Evolutionary conservation across 2,329 filamentous ascomycete genomes (phyloP).

Genomic region (Arthrobotrys musiformis): DNA sequence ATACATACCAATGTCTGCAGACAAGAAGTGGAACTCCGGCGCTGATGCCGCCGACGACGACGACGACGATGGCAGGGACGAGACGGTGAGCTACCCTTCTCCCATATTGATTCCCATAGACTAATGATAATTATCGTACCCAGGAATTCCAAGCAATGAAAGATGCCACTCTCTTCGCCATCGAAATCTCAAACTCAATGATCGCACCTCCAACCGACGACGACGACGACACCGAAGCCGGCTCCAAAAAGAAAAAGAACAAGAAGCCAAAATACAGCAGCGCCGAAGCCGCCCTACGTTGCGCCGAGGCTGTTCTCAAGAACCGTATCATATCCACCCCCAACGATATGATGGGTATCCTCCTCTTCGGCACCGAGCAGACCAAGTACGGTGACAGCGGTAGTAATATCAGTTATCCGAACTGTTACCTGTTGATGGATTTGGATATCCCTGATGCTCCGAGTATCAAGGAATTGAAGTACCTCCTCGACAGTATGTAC

Average conservation of each 20-base stretch:
- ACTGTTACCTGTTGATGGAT: constrained; percentile 91
- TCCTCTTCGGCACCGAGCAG: constrained; percentile 89
- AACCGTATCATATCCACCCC: constrained; percentile 97
- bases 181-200: constrained; percentile 91
- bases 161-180: constrained; percentile 97
- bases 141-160: constrained; percentile 93
- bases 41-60: constrained; percentile 70
- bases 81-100: constrained; percentile 67
- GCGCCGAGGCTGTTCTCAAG: constrained; percentile 94
- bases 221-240: constrained; percentile 61
- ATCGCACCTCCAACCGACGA: constrained; percentile 63
- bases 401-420: constrained; percentile 75
- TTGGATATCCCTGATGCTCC: constrained; percentile 86
- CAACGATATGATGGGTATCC: constrained; percentile 94
- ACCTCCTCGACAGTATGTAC: constrained; percentile 71
- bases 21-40: constrained; percentile 68
- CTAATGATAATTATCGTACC: constrained; percentile 27
- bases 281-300: constrained; percentile 86
- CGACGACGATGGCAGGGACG: constrained; percentile 75
- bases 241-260: constrained; percentile 42
- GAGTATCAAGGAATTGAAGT: constrained; percentile 83
- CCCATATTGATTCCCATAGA: not conserved
- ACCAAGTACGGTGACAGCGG: constrained; percentile 77
- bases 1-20: constrained; percentile 61
- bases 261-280: constrained; percentile 73